phyloP scores from a whole-genome alignment of 495 filamentous ascomycete genomes.

The Trichoderma erinaceum region DNA sequence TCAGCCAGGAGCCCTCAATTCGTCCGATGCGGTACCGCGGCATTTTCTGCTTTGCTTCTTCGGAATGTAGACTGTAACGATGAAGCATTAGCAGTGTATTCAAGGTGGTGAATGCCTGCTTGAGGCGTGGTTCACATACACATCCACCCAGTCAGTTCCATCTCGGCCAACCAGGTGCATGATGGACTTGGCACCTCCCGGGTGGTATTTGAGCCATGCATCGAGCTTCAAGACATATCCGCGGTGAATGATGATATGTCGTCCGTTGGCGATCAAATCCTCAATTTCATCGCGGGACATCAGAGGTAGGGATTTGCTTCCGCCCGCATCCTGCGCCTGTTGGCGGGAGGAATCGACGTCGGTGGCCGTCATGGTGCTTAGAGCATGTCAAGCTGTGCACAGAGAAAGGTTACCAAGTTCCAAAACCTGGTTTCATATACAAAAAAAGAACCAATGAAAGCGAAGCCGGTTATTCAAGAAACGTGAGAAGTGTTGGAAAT shows the following conservation, averaged over 20 bases:
- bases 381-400: neutral
- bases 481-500: neutral
- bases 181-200: conserved; percentile 88
- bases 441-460: neutral
- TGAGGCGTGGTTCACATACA: conserved; percentile 49
- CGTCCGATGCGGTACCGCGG: conserved; percentile 74
- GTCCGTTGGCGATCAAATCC: conserved; percentile 79
- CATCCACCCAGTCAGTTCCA: conserved; percentile 92
- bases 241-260: conserved; percentile 73
- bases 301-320: conserved; percentile 25
- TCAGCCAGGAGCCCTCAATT: conserved; percentile 76
- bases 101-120: neutral
- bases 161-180: conserved; percentile 93
- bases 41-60: conserved; percentile 72
- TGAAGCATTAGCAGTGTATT: neutral
- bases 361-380: neutral
- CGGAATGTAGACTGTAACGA: conserved; percentile 67
- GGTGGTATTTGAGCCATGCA: conserved; percentile 81
- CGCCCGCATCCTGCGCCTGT: neutral
- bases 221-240: conserved; percentile 79
- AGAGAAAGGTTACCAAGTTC: no score
- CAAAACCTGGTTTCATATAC: no score
- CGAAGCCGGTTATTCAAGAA: neutral
- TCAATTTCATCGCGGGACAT: conserved; percentile 75
- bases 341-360: neutral